phyloP scores from a whole-genome alignment of 108 stramenopile genomes.

The Cyclotella choctawhatcheeana region DNA sequence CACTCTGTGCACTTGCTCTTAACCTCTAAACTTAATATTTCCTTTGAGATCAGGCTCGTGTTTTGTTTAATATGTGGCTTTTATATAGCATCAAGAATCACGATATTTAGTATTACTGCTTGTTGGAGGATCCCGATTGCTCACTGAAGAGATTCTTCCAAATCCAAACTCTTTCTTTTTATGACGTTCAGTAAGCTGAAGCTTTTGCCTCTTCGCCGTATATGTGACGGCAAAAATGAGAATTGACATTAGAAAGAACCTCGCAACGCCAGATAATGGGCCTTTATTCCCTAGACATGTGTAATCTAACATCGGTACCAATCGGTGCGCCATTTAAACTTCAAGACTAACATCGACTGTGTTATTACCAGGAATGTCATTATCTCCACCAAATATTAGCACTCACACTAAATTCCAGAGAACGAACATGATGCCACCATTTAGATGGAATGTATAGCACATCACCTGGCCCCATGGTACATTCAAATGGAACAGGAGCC shows the following conservation, averaged over 20 bases:
- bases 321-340: no score
- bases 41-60: no score
- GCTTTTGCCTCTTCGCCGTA: conserved; percentile 8
- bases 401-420: conserved; percentile 61
- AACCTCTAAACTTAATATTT: no score
- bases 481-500: conserved; percentile 52
- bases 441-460: conserved; percentile 71
- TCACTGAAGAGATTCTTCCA: no score
- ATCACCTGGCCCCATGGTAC: conserved; percentile 68
- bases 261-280: conserved; percentile 1
- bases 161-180: conserved; percentile 31
- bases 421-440: conserved; percentile 83
- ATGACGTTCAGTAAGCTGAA: conserved; percentile 31
- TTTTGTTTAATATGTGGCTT: no score
- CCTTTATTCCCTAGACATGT: not conserved
- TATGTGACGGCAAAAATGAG: conserved; percentile 5
- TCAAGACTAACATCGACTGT: no score
- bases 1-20: no score
- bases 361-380: no score
- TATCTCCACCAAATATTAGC: conserved; percentile 87
- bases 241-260: conserved; percentile 9
- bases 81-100: conserved; percentile 17
- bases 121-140: not conserved
- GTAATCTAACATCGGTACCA: conserved; percentile 33
- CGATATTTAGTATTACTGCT: conserved; percentile 7